phyloP scores from a whole-genome alignment of 2,329 filamentous ascomycete genomes.

The Drechslerella stenobrocha region DNA sequence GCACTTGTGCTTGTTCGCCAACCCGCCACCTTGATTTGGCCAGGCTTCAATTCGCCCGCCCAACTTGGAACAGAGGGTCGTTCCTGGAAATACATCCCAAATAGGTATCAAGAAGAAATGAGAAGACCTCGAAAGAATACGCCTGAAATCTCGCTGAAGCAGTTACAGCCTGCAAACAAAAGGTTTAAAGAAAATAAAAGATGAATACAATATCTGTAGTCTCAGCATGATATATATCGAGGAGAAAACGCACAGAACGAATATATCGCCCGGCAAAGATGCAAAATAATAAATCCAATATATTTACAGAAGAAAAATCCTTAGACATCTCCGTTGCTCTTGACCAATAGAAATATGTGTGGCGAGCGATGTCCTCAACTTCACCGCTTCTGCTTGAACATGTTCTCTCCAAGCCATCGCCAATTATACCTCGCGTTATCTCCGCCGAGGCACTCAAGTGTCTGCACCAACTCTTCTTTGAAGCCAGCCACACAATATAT shows the following conservation, averaged over 20 bases:
- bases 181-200: not conserved
- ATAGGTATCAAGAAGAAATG: constrained; percentile 1
- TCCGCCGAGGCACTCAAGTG: constrained; percentile 46
- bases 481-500: constrained; percentile 42
- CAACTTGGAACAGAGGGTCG: not conserved
- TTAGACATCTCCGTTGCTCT: too few species aligned
- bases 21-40: not conserved
- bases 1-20: too few species aligned
- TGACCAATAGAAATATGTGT: not conserved
- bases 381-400: constrained; percentile 44
- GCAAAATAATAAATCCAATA: too few species aligned
- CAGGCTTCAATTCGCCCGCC: not conserved
- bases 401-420: constrained; percentile 45
- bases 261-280: too few species aligned
- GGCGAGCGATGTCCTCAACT: not conserved
- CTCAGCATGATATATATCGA: not conserved
- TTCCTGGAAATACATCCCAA: not conserved
- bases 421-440: constrained; percentile 46
- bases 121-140: not conserved
- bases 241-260: too few species aligned
- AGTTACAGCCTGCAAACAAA: not conserved
- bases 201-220: not conserved
- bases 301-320: too few species aligned
- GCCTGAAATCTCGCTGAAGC: not conserved
- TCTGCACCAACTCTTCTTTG: constrained; percentile 43